Evolutionary conservation across 306 rosid genomes (phyloP), one percentile per base, ranked within the genome.

Genomic region (Vigna radiata): DNA sequence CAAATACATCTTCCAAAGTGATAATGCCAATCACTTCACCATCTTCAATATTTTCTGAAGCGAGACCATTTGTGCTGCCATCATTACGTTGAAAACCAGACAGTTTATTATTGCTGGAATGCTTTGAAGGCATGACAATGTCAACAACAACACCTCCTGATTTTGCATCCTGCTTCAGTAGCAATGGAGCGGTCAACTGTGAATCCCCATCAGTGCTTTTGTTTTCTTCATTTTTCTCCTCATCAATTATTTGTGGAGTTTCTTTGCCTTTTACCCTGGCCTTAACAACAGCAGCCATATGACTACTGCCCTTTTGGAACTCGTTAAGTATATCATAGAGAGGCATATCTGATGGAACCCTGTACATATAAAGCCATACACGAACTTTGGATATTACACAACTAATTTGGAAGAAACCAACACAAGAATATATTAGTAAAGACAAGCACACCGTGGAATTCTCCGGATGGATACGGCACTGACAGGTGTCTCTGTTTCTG

Each of bases 291-390:
- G 97, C 99, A 56, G 99, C 99, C 99, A 96, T 91, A 83, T 96
- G 99, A 84, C 99, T 96, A 84, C 99, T 92, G 4, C 99, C 99
- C 79, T 96, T 96, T 79, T 96, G 99, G 82, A 96, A 92, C 85
- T 96, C 98, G 74, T 96, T 96, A 83, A 92, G 84, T 82, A 96
- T 96, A 79, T 96, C 98, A 81, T 96, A 96, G 29, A 96, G 95
- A 73, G 99, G 99, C 98, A 96, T 92, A 86, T 96, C 94, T 8
- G 99, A 88, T 68, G 99, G 99, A 81, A 96, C 99, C 83, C 99
- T 96, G 86, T 49, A 79, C 21, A 85, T 29, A 81, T 29, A 77
- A 71, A 77, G 67, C 78, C 64, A 56, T 11, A 83, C 48, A 72
- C 82, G 49, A 72, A 62, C 72, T 75, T 59, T 9, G 9, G 75